Evolutionary conservation across 306 rosid genomes (phyloP).

Genomic region (Potentilla sterilis): DNA sequence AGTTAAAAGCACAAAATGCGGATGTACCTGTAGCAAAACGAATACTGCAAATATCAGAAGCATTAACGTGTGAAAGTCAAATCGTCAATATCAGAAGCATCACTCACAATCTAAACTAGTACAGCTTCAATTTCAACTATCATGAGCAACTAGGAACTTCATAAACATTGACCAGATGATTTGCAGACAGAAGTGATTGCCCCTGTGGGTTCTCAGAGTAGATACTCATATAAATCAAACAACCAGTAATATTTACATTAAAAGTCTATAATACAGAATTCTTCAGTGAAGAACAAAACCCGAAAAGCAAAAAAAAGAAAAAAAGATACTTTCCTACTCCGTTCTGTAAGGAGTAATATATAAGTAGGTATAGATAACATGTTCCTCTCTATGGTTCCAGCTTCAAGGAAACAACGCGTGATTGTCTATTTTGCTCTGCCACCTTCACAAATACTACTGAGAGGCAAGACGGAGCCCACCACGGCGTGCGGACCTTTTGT

Average conservation of each 20-base stretch:
- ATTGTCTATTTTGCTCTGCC: conserved; percentile 92
- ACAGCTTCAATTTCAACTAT: not conserved
- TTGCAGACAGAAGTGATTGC: conserved; percentile 13
- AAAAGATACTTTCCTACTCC: conserved; percentile 49
- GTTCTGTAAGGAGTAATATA: conserved; percentile 54
- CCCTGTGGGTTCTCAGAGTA: not conserved
- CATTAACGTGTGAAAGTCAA: not conserved
- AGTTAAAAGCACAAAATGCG: not conserved
- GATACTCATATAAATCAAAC: conserved; percentile 8
- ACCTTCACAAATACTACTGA: conserved; percentile 76
- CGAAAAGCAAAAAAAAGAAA: conserved; percentile 1
- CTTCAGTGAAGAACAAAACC: conserved; percentile 55
- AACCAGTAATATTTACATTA: conserved; percentile 44
- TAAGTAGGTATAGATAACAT: conserved; percentile 53
- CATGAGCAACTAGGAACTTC: conserved; percentile 12
- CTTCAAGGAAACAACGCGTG: conserved; percentile 96
- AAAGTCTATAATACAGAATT: conserved; percentile 43
- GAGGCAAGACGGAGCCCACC: conserved; percentile 99
- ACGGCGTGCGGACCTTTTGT: conserved; percentile 92
- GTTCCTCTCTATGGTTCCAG: conserved; percentile 72
- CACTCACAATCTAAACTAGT: not conserved
- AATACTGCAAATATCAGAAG: not conserved
- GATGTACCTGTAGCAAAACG: not conserved
- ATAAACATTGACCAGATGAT: not conserved
- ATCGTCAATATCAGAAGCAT: not conserved